Evolutionary conservation across 257 asterid genomes (phyloP), one percentile per base, ranked within the genome.

Genomic region (Solanum chmielewskii): DNA sequence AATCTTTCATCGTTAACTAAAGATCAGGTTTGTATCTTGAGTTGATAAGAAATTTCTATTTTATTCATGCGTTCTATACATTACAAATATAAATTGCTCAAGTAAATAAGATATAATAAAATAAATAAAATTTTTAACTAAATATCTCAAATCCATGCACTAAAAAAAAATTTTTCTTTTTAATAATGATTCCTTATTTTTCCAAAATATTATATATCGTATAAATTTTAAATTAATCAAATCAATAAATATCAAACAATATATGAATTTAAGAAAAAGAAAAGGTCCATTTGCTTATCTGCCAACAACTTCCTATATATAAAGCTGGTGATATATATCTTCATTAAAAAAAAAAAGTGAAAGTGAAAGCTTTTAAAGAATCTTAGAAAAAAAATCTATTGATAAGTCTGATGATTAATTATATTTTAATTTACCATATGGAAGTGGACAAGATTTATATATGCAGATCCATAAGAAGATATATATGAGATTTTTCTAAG

Each of bases 231-330:
- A 35, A 37, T 21, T 37, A 74, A 2, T 35, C 3, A 6, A 18
- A 4, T 74, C 0, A 21, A 21, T 37, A 39, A 21, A 18, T 33
- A 71, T 0, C 25, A 2, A 71, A 33, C 1, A 2, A 11, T 4
- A 23, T 2, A 62, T 62, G 6, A 69, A 69, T 1, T 1, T 3
- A 16, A 29, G 35, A 7, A 29, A 14, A 15, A 66, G 29, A 18
- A 31, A 66, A 69, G 35, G 23, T 9, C n/a, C 45, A 74, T 39
- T 39, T 39, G 14, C 87, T 85, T 25, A 66, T 66, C 88, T 86
- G 86, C 68, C 86, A 47, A 74, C 86, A 75, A 90, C 86, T 74
- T 35, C 12, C 27, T 8, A 60, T 27, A 76, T 13, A 20, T 13
- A 18, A 76, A 42, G 21, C 45, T 15, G 75, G 35, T 59, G 35